Percentiles rank a stretch among this genome's conserved stretches.
These are phyloP conservation scores for Stemphylium beticola DNA, from an alignment of 2,329 filamentous ascomycete species.

Conservation along the genomic window DNA sequence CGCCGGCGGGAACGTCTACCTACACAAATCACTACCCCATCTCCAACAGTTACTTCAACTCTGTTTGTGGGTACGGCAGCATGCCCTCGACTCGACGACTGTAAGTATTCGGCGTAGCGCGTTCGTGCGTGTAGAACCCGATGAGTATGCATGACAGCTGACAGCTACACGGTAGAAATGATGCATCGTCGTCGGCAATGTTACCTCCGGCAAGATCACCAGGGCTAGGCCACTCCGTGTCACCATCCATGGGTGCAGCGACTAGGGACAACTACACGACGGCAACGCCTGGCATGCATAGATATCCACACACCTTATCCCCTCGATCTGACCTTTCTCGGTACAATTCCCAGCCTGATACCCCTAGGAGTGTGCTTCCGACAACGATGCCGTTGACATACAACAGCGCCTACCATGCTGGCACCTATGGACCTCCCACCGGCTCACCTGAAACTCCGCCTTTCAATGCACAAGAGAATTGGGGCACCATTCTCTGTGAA, in stretches of 20 bases:
- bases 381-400: slow-evolving; percentile 41
- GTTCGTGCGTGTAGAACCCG: slow-evolving; percentile 41
- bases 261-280: slow-evolving; percentile 56
- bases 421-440: slow-evolving; percentile 26
- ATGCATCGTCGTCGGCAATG: slow-evolving; percentile 56
- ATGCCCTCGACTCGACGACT: slow-evolving; percentile 51
- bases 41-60: slow-evolving; percentile 47
- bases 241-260: slow-evolving; percentile 48
- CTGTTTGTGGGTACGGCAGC: slow-evolving; percentile 46
- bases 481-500: slow-evolving; percentile 69
- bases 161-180: slow-evolving; percentile 49
- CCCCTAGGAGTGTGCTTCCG: slow-evolving; percentile 44
- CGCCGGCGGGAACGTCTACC: slow-evolving; percentile 38
- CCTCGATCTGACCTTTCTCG: slow-evolving; percentile 45
- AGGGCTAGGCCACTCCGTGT: slow-evolving; percentile 50
- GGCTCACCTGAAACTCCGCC: slow-evolving; percentile 49
- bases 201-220: slow-evolving; percentile 53
- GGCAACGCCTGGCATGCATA: slow-evolving; percentile 46
- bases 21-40: slow-evolving; percentile 43
- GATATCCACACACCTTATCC: slow-evolving; percentile 43
- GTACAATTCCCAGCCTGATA: slow-evolving; percentile 46
- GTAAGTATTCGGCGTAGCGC: slow-evolving; percentile 52
- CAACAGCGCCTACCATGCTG: slow-evolving; percentile 24
- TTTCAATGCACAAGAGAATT: slow-evolving; percentile 55
- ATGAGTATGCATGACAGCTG: slow-evolving; percentile 48